phyloP scores from a whole-genome alignment of 805 yeast species.

The Candida patagonica region DNA sequence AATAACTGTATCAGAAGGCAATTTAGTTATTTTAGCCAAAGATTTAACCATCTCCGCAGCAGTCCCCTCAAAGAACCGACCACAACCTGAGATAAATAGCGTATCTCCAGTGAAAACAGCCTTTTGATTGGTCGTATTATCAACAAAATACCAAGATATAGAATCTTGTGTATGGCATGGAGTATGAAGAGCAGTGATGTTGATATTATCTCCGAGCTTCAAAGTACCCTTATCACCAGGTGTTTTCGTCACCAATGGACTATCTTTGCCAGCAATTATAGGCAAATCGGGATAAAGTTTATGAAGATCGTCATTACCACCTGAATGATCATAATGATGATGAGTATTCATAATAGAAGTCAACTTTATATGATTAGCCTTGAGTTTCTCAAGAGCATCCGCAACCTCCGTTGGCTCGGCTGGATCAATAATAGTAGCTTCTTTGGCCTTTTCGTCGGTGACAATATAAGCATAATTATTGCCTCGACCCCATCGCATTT shows the following conservation, averaged over 20 bases:
- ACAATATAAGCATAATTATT: slow-evolving; percentile 84
- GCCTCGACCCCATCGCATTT: slow-evolving; percentile 93
- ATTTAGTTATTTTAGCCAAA: slow-evolving; percentile 43
- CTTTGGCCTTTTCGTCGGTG: slow-evolving; percentile 52
- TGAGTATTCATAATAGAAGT: slow-evolving; percentile 87
- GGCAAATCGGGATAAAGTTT: slow-evolving; percentile 40
- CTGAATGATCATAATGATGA: slow-evolving; percentile 93
- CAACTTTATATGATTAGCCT: slow-evolving; percentile 36
- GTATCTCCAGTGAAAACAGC: slow-evolving; percentile 96
- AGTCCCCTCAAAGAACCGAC: slow-evolving; percentile 90
- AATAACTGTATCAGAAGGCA: slow-evolving; percentile 64
- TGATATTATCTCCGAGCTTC: slow-evolving; percentile 53
- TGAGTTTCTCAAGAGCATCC: slow-evolving; percentile 17
- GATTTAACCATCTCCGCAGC: slow-evolving; percentile 72
- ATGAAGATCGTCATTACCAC: slow-evolving; percentile 52
- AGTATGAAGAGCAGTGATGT: slow-evolving; percentile 77
- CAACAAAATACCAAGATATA: slow-evolving; percentile 73
- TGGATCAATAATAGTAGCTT: slow-evolving; percentile 85
- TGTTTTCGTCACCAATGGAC: slow-evolving; percentile 60
- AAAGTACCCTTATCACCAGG: slow-evolving; percentile 58
- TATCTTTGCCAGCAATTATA: slow-evolving; percentile 76
- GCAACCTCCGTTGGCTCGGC: slow-evolving; percentile 65
- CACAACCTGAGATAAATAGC: slow-evolving; percentile 88
- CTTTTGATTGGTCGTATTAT: slow-evolving; percentile 48
- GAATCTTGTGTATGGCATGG: slow-evolving; percentile 98